These are phyloP conservation scores for Fusarium decemcellulare DNA, from an alignment of 2,329 filamentous ascomycete genomes.

Conservation along the genomic window DNA sequence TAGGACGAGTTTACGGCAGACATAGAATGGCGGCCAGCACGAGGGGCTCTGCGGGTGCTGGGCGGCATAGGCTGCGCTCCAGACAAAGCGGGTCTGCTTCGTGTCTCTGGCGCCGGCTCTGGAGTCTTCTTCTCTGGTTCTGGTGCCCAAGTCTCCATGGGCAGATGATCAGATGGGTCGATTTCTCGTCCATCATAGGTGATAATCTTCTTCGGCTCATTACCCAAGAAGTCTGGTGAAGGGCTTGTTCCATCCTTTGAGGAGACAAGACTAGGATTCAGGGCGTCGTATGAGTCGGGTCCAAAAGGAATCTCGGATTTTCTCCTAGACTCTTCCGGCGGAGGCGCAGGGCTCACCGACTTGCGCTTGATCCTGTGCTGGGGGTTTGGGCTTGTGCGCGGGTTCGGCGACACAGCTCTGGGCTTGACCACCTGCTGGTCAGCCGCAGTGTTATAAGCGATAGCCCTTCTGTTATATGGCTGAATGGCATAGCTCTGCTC, in stretches of 20 bases:
- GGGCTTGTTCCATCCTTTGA: constrained; percentile 51
- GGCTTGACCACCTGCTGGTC: constrained; percentile 44
- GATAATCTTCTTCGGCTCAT: constrained; percentile 76
- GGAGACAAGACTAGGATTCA: constrained; percentile 72
- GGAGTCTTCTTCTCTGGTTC: constrained; percentile 73
- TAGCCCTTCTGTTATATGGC: constrained; percentile 59
- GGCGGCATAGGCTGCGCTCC: constrained; percentile 68
- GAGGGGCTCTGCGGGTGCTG: constrained; percentile 66
- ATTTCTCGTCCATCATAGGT: constrained; percentile 82
- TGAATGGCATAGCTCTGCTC: constrained; percentile 54
- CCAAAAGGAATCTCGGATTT: constrained; percentile 78
- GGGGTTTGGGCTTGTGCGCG: constrained; percentile 55
- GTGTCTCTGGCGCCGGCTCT: constrained; percentile 49
- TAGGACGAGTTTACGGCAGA: constrained; percentile 52
- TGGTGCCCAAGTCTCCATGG: constrained; percentile 82
- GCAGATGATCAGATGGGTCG: constrained; percentile 85
- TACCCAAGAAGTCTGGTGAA: constrained; percentile 58
- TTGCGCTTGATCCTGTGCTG: constrained; percentile 75
- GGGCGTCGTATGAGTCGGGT: constrained; percentile 81
- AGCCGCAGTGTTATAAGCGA: constrained; percentile 55
- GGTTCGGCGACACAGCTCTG: constrained; percentile 56
- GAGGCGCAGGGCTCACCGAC: constrained; percentile 80
- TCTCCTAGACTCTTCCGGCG: constrained; percentile 61
- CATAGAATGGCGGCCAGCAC: constrained; percentile 66
- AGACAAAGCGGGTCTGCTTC: constrained; percentile 62